Base-by-base conservation (phyloP, 495 filamentous ascomycete species). In the Daldinia loculata region DNA sequence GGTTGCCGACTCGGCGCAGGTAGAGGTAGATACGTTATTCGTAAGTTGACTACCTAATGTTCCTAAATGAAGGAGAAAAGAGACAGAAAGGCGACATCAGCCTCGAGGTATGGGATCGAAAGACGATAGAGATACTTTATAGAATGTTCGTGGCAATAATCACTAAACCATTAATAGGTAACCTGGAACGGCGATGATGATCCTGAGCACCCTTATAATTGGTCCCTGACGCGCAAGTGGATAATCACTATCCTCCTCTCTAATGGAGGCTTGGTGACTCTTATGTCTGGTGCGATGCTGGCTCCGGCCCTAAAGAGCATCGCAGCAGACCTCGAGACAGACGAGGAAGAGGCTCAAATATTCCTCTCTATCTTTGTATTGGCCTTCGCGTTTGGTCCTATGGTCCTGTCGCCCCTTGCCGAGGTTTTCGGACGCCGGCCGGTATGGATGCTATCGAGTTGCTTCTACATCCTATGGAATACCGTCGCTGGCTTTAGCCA, bases 281-380 rank as follows among this genome's bases (percentile, higher is more conserved):
- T 92, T 61, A 89, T 89, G 24, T 88, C 89, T 0, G 88, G 86
- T 1, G 88, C 87, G 3, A 91, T 92, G 85, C 84, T 92, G 24
- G 86, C 91, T 0, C 91, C 91, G 0, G 89, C 89, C 2, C 70
- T 93, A 11, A 36, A 74, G 9, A 72, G 82, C 8, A 82, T 92
- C 30, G 74, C 82, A 38, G 69, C 73, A 4, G 88, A 92, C 4
- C 80, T 92, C 11, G 29, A 86, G 36, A 88, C 91, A 6, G 78
- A 75, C 58, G 45, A 64, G 9, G 51, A 70, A 6, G 70, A 80
- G 26, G 57, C 72, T 1, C 70, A 69, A 17, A 67, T 82, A 14
- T 62, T 75, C 4, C 78, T 84, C 0, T 82, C 80, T 9, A 77
- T 82, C 24, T 84, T 84, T 63, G 56, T 86, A 5, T 71, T 87